Percentiles rank a stretch among this genome's conserved stretches.
Evolutionary conservation across 306 rosid species (phyloP).

Genomic region (Sphenostylis stenocarpa): DNA sequence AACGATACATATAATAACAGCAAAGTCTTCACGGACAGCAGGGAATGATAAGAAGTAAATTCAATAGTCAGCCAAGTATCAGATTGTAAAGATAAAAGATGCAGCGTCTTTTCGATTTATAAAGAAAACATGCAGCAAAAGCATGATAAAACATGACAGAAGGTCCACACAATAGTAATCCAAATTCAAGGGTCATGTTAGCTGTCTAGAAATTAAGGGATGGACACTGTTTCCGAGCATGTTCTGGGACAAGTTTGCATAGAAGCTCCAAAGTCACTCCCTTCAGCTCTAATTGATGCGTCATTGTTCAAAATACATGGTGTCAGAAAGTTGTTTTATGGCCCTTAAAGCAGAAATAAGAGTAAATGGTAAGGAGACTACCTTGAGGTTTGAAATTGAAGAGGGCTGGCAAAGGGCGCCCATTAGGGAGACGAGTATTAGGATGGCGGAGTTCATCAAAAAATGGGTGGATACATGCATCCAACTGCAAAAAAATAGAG

Average conservation of each 20-base stretch:
- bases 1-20: not conserved
- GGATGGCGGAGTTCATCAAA: constrained; percentile 71
- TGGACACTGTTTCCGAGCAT: constrained; percentile 64
- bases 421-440: constrained; percentile 59
- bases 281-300: constrained; percentile 49
- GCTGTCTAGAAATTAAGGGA: constrained; percentile 43
- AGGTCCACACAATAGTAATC: constrained; percentile 1
- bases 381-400: constrained; percentile 77
- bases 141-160: not conserved
- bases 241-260: constrained; percentile 61
- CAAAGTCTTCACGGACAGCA: not conserved
- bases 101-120: not conserved
- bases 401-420: constrained; percentile 65
- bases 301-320: not conserved
- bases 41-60: not conserved
- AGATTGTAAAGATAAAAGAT: not conserved
- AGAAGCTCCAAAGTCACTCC: constrained; percentile 62
- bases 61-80: not conserved
- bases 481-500: constrained; percentile 40
- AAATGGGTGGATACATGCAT: constrained; percentile 63
- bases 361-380: constrained; percentile 17
- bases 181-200: not conserved
- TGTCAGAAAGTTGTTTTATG: not conserved
- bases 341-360: not conserved
- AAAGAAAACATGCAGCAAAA: constrained; percentile 2